Percentiles rank a stretch among this genome's conserved stretches.
Conservation (phyloP, 352 stramenopile species). For the Phytophthora cactorum region DNA sequence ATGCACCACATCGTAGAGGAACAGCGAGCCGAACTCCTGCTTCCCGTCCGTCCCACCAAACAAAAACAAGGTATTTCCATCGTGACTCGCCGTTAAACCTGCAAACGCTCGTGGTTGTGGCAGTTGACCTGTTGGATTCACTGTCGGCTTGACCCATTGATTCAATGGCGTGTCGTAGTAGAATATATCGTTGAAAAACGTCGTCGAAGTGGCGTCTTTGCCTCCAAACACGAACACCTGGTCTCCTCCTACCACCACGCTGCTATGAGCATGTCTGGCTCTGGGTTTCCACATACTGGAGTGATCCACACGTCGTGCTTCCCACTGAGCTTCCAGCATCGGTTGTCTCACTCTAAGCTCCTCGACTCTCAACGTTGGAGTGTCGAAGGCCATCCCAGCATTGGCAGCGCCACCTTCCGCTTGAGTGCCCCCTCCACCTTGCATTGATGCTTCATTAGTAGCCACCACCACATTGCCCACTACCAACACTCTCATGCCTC, state of each 20-base stretch:
- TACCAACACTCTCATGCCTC: constrained; percentile 64
- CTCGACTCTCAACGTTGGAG: constrained; percentile 59
- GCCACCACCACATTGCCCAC: constrained; percentile 69
- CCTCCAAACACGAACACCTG: constrained; percentile 78
- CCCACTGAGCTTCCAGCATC: constrained; percentile 62
- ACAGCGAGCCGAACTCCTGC: constrained; percentile 65
- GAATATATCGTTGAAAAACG: constrained; percentile 78
- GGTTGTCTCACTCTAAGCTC: constrained; percentile 63
- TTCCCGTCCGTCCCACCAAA: constrained; percentile 66
- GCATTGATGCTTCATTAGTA: constrained; percentile 19
- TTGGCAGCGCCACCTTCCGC: constrained; percentile 15
- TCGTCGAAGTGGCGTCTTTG: constrained; percentile 52
- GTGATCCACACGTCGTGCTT: constrained; percentile 35
- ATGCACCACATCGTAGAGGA: constrained; percentile 55
- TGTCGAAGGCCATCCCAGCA: constrained; percentile 47
- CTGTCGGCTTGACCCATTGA: constrained; percentile 54
- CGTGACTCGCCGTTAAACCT: constrained; percentile 49
- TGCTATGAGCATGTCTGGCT: constrained; percentile 67
- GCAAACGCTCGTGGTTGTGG: constrained; percentile 60
- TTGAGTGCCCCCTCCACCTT: constrained; percentile 21
- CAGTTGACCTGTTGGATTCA: constrained; percentile 33
- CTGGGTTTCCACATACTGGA: constrained; percentile 66
- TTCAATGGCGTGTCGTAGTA: constrained; percentile 72
- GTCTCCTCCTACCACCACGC: constrained; percentile 63
- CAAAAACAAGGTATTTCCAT: constrained; percentile 64